Evolutionary conservation across 371 early-diverging fungal genomes (phyloP).

Genomic region (Haplosporangium sp.): DNA sequence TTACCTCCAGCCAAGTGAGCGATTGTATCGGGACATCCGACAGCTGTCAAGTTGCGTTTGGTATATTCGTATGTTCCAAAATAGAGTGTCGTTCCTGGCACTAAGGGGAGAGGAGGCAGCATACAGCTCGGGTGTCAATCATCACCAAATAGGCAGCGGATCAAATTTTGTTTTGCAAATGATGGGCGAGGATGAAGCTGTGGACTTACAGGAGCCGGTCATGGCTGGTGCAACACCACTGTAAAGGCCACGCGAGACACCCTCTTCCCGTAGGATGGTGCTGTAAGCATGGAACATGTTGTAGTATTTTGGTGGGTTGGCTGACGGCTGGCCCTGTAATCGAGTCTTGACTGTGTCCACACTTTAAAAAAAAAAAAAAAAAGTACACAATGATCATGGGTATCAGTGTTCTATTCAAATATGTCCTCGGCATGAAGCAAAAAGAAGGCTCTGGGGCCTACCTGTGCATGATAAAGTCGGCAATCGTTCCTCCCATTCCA

Average conservation of each 20-base stretch:
- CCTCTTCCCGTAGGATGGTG: conserved; percentile 76
- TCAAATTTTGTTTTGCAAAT: background rate
- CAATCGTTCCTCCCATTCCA: conserved; percentile 75
- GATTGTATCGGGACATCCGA: conserved; percentile 67
- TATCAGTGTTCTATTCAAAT: too few species aligned
- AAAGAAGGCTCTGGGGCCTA: conserved; percentile 23
- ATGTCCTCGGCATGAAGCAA: too few species aligned
- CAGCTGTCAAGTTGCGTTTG: conserved; percentile 71
- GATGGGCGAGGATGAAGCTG: background rate
- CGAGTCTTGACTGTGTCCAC: conserved; percentile 87
- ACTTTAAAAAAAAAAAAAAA: conserved; percentile 36
- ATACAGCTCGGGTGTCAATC: background rate
- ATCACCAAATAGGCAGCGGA: background rate
- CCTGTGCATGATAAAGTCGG: conserved; percentile 82
- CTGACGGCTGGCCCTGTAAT: conserved; percentile 71
- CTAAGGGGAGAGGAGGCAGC: conserved; percentile 34
- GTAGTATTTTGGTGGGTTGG: conserved; percentile 66
- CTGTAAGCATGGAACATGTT: conserved; percentile 76
- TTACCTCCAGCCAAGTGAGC: conserved; percentile 77
- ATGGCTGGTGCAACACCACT: conserved; percentile 81
- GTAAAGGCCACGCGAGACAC: conserved; percentile 74
- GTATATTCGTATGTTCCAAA: conserved; percentile 81
- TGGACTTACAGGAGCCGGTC: conserved; percentile 72
- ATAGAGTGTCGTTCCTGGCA: conserved; percentile 81
- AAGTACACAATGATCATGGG: background rate